A percentile compares a stretch with the other conserved stretches of the same genome.
phyloP scores from a whole-genome alignment of 2,329 filamentous ascomycete species.

The Lachnellula arida region DNA sequence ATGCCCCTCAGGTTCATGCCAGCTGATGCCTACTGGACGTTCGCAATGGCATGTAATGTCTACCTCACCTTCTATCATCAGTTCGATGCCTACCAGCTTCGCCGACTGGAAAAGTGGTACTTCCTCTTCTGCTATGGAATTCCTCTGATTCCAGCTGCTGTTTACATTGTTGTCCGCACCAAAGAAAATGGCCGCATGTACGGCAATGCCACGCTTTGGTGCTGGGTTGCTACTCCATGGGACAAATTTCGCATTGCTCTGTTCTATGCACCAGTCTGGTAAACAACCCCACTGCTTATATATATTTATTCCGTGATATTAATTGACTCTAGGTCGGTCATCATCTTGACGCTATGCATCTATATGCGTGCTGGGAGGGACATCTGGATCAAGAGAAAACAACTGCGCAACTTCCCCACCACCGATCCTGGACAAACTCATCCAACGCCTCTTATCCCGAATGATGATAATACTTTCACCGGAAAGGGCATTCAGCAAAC shows the following conservation, averaged over 20 bases:
- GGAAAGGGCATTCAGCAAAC: slow-evolving; percentile 43
- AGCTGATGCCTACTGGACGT: slow-evolving; percentile 70
- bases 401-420: slow-evolving; percentile 49
- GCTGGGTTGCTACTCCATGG: slow-evolving; percentile 66
- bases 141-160: slow-evolving; percentile 63
- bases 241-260: slow-evolving; percentile 67
- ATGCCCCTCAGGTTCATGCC: slow-evolving; percentile 63
- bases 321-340: slow-evolving; percentile 47
- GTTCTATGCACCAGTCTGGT: slow-evolving; percentile 73
- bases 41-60: slow-evolving; percentile 81
- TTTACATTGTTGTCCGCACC: slow-evolving; percentile 60
- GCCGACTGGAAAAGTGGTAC: slow-evolving; percentile 67
- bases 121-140: slow-evolving; percentile 66
- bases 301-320: slow-evolving; percentile 3
- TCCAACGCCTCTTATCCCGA: slow-evolving; percentile 29
- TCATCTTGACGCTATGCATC: slow-evolving; percentile 57
- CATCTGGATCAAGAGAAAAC: slow-evolving; percentile 62
- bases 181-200: slow-evolving; percentile 56
- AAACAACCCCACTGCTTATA: slow-evolving; percentile 19
- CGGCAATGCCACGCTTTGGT: slow-evolving; percentile 74
- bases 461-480: slow-evolving; percentile 39
- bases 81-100: slow-evolving; percentile 60
- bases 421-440: slow-evolving; percentile 34
- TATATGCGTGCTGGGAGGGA: slow-evolving; percentile 62
- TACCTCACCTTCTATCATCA: slow-evolving; percentile 76